These are phyloP conservation scores for Phytophthora litchii DNA, from an alignment of 352 stramenopile species.

Conservation along the genomic window DNA sequence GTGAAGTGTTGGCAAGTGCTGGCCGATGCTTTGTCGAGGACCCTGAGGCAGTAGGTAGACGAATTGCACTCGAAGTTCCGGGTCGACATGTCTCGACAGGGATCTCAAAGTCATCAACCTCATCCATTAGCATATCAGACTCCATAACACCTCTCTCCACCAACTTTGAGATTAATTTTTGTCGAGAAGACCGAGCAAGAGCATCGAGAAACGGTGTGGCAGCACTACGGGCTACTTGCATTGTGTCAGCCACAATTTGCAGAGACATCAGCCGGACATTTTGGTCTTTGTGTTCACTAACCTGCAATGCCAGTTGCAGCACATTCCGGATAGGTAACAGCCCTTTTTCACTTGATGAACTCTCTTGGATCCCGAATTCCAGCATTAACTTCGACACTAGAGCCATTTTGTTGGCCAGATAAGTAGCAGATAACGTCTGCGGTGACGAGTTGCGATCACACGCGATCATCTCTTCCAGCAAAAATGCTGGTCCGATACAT, in stretches of 20 bases:
- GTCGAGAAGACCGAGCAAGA: constrained; percentile 59
- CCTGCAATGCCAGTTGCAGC: constrained; percentile 65
- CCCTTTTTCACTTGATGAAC: constrained; percentile 33
- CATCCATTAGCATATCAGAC: constrained; percentile 82
- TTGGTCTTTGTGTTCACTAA: constrained; percentile 78
- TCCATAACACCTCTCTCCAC: constrained; percentile 77
- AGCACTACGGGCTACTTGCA: constrained; percentile 62
- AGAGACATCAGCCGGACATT: constrained; percentile 66
- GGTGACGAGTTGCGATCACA: constrained; percentile 63
- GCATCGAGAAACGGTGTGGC: constrained; percentile 78
- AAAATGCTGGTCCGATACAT: constrained; percentile 66
- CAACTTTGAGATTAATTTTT: constrained; percentile 86
- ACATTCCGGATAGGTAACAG: constrained; percentile 68
- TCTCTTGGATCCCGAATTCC: constrained; percentile 78
- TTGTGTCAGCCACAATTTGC: constrained; percentile 70
- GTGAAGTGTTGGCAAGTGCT: constrained; percentile 55
- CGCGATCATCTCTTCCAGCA: constrained; percentile 77
- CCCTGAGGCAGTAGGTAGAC: constrained; percentile 69
- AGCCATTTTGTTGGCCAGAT: constrained; percentile 74
- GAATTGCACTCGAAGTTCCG: constrained; percentile 57
- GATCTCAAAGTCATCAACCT: constrained; percentile 84
- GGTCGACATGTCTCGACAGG: constrained; percentile 42
- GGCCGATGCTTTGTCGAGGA: constrained; percentile 84
- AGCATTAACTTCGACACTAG: constrained; percentile 78
- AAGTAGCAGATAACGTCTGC: constrained; percentile 57